Conservation (phyloP, 805 yeast species). For the Ogataea ramenticola region DNA sequence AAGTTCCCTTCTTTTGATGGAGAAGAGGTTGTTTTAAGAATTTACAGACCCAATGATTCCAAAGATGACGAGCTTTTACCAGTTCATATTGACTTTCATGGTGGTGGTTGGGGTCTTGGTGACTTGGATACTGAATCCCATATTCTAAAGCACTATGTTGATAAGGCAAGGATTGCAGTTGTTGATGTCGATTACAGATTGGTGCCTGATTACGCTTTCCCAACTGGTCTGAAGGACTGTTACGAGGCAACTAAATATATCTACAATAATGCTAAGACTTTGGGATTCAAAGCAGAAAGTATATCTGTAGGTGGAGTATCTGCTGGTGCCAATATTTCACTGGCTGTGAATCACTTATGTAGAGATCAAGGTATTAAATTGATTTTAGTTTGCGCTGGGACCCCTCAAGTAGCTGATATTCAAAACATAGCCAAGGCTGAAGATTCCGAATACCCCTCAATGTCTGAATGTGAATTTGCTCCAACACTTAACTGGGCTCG, state of each 20-base stretch:
- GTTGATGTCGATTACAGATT: conserved; percentile 26
- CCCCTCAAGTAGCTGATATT: conserved; percentile 26
- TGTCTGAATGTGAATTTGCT: conserved; percentile 23
- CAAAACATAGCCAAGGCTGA: conserved; percentile 14
- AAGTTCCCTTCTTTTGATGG: conserved; percentile 16
- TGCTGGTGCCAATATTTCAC: conserved; percentile 20
- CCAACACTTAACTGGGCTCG: conserved; percentile 27
- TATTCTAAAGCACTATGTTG: conserved; percentile 20
- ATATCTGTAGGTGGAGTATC: conserved; percentile 22
- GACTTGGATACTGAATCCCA: conserved; percentile 25
- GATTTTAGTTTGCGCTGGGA: conserved; percentile 22
- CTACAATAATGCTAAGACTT: conserved; percentile 13
- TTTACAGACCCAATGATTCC: conserved; percentile 21
- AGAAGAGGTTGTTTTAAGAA: conserved; percentile 15
- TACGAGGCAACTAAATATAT: conserved; percentile 22
- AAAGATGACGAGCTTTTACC: conserved; percentile 18
- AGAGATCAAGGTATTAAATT: conserved; percentile 19
- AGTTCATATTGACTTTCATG: conserved; percentile 26
- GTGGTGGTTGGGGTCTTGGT: conserved; percentile 30
- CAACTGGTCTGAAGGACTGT: conserved; percentile 23
- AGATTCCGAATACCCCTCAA: conserved; percentile 22
- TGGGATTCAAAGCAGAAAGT: conserved; percentile 13
- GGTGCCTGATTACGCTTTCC: conserved; percentile 23
- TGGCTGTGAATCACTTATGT: conserved; percentile 23
- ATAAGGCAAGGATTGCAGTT: conserved; percentile 18